phyloP scores from a whole-genome alignment of 306 rosid species.

The Dicorynia guianensis region DNA sequence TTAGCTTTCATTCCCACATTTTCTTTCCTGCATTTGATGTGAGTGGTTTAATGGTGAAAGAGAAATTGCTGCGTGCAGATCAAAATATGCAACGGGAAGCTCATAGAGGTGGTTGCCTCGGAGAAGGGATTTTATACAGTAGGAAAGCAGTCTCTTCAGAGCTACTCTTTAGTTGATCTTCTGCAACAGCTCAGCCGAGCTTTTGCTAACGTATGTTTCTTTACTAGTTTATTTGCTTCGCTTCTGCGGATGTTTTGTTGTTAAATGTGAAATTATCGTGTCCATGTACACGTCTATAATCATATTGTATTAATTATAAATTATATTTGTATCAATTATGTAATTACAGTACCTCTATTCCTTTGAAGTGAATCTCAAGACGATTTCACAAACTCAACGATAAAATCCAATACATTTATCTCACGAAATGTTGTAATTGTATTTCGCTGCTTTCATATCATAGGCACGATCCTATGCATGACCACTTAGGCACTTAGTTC shows the following conservation, averaged over 20 bases:
- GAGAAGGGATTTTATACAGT: slow-evolving; percentile 82
- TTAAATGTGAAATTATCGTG: too few relatives aligned
- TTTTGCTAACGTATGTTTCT: slow-evolving; percentile 75
- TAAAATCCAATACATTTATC: too few relatives aligned
- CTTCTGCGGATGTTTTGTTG: not conserved
- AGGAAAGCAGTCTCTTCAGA: slow-evolving; percentile 72
- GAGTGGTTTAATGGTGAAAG: slow-evolving; percentile 20
- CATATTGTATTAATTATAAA: too few relatives aligned
- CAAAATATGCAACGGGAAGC: slow-evolving; percentile 90
- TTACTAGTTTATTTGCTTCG: not conserved
- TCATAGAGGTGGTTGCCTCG: slow-evolving; percentile 80
- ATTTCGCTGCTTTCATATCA: not conserved
- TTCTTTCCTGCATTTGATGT: not conserved
- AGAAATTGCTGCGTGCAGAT: slow-evolving; percentile 59
- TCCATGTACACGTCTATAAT: too few relatives aligned
- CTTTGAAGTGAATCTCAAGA: too few relatives aligned
- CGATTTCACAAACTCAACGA: too few relatives aligned
- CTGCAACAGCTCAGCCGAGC: slow-evolving; percentile 92
- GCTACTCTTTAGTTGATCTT: slow-evolving; percentile 92
- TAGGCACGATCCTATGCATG: not conserved
- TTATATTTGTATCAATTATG: too few relatives aligned
- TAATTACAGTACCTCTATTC: too few relatives aligned
- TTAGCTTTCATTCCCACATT: not conserved
- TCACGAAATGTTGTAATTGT: not conserved
- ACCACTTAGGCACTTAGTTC: not conserved